These are phyloP conservation scores for Closterium sp. DNA, from an alignment of 139 green algal genomes.

Conservation along the genomic window DNA sequence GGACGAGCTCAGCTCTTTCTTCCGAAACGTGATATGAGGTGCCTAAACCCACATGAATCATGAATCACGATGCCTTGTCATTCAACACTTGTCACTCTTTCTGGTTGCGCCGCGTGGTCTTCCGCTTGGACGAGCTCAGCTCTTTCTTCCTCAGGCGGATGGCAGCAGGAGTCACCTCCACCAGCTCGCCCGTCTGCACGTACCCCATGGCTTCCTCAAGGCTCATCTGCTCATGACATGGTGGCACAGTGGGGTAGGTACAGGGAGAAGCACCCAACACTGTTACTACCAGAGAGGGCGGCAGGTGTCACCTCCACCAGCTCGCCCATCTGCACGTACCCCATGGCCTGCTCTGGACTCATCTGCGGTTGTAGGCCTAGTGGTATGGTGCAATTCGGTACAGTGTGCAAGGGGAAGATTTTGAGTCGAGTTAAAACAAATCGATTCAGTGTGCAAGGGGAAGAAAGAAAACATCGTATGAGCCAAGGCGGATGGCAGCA, in stretches of 20 bases:
- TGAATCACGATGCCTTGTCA: no score
- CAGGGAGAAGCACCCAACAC: no score
- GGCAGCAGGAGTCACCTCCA: slow-evolving; percentile 69
- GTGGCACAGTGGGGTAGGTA: not conserved
- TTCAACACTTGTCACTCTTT: no score
- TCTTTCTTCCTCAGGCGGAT: slow-evolving; percentile 27
- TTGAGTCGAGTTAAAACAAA: no score
- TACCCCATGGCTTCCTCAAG: slow-evolving; percentile 84
- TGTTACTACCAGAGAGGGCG: no score
- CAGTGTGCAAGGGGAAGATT: no score
- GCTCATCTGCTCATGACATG: no score
- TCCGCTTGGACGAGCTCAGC: slow-evolving; percentile 19
- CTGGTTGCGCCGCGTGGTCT: slow-evolving; percentile 1
- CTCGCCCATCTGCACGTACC: not conserved
- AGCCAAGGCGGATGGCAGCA: not conserved
- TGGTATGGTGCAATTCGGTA: no score
- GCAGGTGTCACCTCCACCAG: not conserved
- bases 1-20: slow-evolving; percentile 17
- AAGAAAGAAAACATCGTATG: no score
- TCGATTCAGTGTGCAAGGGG: no score
- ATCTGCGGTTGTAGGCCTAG: not conserved
- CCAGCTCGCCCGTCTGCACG: slow-evolving; percentile 75
- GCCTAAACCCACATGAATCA: no score
- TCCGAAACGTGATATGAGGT: no score
- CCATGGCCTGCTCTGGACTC: not conserved